Percentiles rank a stretch among this genome's conserved stretches.
These are phyloP conservation scores for Iberis pinnata DNA, from an alignment of 345 rosid genomes.

Conservation along the genomic window DNA sequence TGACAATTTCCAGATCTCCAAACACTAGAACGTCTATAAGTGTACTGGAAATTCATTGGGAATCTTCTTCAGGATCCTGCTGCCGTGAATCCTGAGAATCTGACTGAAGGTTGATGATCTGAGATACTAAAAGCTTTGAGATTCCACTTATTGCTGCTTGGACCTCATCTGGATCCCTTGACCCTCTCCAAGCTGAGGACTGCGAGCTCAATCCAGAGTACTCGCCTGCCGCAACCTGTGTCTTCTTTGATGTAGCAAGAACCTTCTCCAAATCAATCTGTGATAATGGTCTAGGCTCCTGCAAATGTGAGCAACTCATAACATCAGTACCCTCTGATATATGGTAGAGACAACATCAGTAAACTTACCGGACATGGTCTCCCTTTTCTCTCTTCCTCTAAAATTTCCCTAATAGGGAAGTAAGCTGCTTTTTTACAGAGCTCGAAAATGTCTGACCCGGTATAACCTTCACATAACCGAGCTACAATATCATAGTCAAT, in stretches of 20 bases:
- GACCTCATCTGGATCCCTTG: slow-evolving; percentile 59
- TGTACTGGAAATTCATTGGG: slow-evolving; percentile 13
- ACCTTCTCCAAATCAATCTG: slow-evolving; percentile 68
- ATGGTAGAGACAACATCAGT: background rate
- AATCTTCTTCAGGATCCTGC: slow-evolving; percentile 24
- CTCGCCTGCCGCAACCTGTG: slow-evolving; percentile 68
- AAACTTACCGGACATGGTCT: slow-evolving; percentile 49
- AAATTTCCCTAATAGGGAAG: slow-evolving; percentile 71
- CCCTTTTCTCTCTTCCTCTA: slow-evolving; percentile 84
- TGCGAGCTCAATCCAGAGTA: slow-evolving; percentile 51
- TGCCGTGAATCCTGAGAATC: slow-evolving; percentile 50
- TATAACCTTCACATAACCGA: slow-evolving; percentile 65
- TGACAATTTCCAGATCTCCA: slow-evolving; percentile 5
- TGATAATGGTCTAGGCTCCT: slow-evolving; percentile 74
- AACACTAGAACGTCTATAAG: slow-evolving; percentile 17
- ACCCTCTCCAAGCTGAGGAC: slow-evolving; percentile 45
- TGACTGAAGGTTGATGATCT: slow-evolving; percentile 61
- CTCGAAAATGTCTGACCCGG: slow-evolving; percentile 93
- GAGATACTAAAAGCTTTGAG: slow-evolving; percentile 74
- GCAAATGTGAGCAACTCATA: slow-evolving; percentile 14
- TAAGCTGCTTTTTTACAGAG: slow-evolving; percentile 97
- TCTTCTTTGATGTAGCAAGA: slow-evolving; percentile 59
- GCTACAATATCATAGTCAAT: slow-evolving; percentile 69
- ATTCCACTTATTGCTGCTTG: slow-evolving; percentile 76
- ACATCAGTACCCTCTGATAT: background rate